Evolutionary conservation across 2,329 filamentous ascomycete species (phyloP).

Genomic region (Paramyrothecium sp.): DNA sequence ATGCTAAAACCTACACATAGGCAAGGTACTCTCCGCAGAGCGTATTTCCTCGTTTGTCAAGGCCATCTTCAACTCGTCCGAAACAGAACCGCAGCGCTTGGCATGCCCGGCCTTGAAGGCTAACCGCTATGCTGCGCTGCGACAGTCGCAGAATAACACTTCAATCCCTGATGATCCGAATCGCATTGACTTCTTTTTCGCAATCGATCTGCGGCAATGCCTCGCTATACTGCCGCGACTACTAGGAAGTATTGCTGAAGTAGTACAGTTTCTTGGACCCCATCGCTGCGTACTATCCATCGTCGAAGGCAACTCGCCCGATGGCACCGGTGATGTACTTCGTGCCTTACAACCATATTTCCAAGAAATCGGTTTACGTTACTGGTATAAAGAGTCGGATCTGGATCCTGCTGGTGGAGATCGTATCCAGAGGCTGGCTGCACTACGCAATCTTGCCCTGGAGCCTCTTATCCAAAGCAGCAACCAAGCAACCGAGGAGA

Average conservation of each 20-base stretch:
- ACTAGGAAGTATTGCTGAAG: conserved; percentile 49
- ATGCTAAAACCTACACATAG: conserved; percentile 14
- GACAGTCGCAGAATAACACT: conserved; percentile 1
- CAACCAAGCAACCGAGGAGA: conserved; percentile 25
- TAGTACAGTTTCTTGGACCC: conserved; percentile 47
- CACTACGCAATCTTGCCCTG: conserved; percentile 52
- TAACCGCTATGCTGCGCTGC: conserved; percentile 19
- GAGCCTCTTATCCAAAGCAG: conserved; percentile 36
- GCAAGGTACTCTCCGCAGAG: conserved; percentile 17
- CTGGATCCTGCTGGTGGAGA: conserved; percentile 41
- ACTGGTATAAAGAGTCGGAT: conserved; percentile 39
- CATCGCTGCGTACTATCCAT: conserved; percentile 51
- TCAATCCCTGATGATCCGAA: background rate
- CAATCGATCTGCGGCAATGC: conserved; percentile 48
- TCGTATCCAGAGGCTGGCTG: conserved; percentile 46
- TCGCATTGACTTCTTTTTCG: conserved; percentile 45
- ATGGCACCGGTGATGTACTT: conserved; percentile 53
- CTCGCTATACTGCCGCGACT: conserved; percentile 45
- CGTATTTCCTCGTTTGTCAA: conserved; percentile 21
- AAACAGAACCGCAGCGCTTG: conserved; percentile 17
- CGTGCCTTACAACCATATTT: conserved; percentile 36
- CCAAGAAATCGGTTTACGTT: conserved; percentile 33
- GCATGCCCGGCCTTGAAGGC: conserved; percentile 22
- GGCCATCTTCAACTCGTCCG: conserved; percentile 23
- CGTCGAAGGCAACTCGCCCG: conserved; percentile 53